Base-by-base conservation (phyloP, 2,329 filamentous ascomycete genomes). In the Diaporthe vexans region DNA sequence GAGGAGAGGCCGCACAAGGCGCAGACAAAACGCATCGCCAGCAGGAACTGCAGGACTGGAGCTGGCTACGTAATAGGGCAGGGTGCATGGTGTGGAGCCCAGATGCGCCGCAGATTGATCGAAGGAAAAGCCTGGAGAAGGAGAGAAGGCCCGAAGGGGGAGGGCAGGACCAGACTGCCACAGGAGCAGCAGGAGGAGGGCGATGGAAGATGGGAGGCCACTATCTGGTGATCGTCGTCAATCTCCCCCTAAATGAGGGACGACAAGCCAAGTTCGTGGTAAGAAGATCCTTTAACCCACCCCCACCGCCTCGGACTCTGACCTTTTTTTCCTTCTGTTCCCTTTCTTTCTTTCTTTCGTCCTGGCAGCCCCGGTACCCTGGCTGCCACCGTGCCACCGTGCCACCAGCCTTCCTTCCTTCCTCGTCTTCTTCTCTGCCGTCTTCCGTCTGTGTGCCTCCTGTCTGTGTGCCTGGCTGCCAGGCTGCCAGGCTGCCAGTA, bases 181-280 rank as follows among this genome's bases (percentile, higher is more conserved):
- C 10, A 43, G 40, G 40, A 17, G 35, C 17, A 29, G 37, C 3
- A 46, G 56, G 19, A 51, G 54, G 43, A 40, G 57, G 43, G 33
- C 10, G 70, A 43, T 17, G 67, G 46, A 48, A 48, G 46, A 29
- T 26, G 24, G 65, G 43, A 54, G 48, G 51, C 58, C 61, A 58
- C 52, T 15, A 48, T 48, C 56, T 56, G 57, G 52, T 61, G 73
- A 74, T 74, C 68, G 73, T 56, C 73, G 69, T 56, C 58, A 71
- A 74, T 74, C 56, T 74, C 73, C 58, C 58, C 73, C 68, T 57
- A 74, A 74, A 72, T 65, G 68, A 63, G 65, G 57, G 40, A 58
- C 70, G 24, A 71, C 40, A 57, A 71, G 59, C 73, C 73, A 54
- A 29, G 68, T 48, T 51, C 57, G 54, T 65, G 68, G 58, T 29